phyloP scores from a whole-genome alignment of 176 grass and related monocot species.

The Hordeum vulgare region MorexV3_pseudomolecules_assembly NC_058520.1:545002290-545002789 shows the following conservation, averaged over 20 bases:
- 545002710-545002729: no score
- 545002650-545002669: no score
- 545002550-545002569: neutral
- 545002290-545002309: neutral
- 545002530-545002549: neutral
- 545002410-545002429: neutral
- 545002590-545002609: no score
- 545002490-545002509: neutral
- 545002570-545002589: no score
- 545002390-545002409: neutral
- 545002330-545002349: neutral
- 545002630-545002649: no score
- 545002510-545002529: neutral
- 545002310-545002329: neutral
- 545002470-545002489: neutral
- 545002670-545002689: no score
- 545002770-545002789: no score
- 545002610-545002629: no score
- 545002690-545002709: no score
- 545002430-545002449: no score
- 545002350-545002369: conserved; percentile 2
- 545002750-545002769: no score
- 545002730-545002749: no score
- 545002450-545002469: neutral
- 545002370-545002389: neutral